Base-by-base conservation (phyloP, 2,329 filamentous ascomycete species). In the Botrytis hyacinthi region DNA sequence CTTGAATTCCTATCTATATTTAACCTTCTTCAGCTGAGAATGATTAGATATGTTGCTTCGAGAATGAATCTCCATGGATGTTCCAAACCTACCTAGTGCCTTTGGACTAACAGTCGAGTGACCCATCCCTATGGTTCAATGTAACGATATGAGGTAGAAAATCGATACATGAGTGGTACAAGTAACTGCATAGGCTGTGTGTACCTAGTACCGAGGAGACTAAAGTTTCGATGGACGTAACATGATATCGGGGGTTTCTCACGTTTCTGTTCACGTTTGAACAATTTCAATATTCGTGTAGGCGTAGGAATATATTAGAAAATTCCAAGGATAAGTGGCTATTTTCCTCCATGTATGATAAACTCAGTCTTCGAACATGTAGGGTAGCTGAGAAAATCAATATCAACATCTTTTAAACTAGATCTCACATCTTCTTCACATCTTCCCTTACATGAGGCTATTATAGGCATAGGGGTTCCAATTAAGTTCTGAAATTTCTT, bases 401-500 rank as follows among this genome's bases (percentile, higher is more conserved):
- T 16, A 63, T 63, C 10, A 46, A 12, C 51, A 40, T 4, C 37
- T 40, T 29, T 26, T 48, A 10, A 12, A 12, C 46, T 22, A 37
- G 6, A 35, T 40, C 37, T 40, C 26, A 22, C 1, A 54, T n/a
- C 12, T 29, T n/a, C 22, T 40, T 42, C 48, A 22, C 18, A 68
- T 42, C 48, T n/a, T 57, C 37, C 35, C 35, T 57, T 32, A 32
- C 4, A 18, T 42, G 65, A 42, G 46, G 6, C 22, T 57, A 3
- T 40, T 3, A 29, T 54, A 7, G 16, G 22, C 14, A 37, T 12
- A 42, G 16, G 22, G 1, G 35, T 22, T 68, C 16, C 26, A 14
- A 68, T 42, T 54, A 68, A 54, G 65, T 37, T 57, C 46, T 57
- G 35, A 68, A 29, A 42, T 57, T 68, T 68, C 9, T 48, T 57